Evolutionary conservation across 1,284 basidiomycete species (phyloP).

Genomic region (Rhodotorula sp.): DNA sequence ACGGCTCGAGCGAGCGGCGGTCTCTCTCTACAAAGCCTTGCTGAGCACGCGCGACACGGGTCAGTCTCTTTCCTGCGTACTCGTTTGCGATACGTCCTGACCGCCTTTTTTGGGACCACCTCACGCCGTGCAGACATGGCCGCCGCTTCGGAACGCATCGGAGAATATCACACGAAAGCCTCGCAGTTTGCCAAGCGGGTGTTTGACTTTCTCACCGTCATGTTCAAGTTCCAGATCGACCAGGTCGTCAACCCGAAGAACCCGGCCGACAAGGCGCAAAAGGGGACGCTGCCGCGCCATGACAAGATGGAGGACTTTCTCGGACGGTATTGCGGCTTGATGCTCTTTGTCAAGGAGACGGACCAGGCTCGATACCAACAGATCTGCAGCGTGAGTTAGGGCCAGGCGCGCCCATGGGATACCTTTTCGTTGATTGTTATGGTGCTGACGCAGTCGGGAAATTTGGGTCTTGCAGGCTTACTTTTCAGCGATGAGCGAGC

Average conservation of each 20-base stretch:
- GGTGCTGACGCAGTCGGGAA: not conserved
- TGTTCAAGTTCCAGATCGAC: constrained; percentile 80
- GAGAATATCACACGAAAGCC: constrained; percentile 84
- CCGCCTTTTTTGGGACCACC: not conserved
- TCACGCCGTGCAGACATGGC: constrained; percentile 66
- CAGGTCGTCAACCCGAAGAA: constrained; percentile 57
- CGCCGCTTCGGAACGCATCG: constrained; percentile 79
- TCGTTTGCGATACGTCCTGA: no score
- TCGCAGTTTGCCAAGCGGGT: constrained; percentile 87
- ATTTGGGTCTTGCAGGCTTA: constrained; percentile 62
- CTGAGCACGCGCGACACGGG: constrained; percentile 85
- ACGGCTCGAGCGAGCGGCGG: constrained; percentile 75
- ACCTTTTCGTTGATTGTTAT: no score
- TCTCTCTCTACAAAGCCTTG: constrained; percentile 91
- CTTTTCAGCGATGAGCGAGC: constrained; percentile 75
- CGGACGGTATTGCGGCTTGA: constrained; percentile 80
- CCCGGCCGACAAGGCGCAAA: constrained; percentile 23
- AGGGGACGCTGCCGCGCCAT: constrained; percentile 60
- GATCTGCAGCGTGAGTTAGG: constrained; percentile 71
- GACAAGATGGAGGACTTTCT: constrained; percentile 74
- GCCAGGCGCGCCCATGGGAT: no score
- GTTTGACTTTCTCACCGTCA: constrained; percentile 81
- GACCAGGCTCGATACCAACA: constrained; percentile 78
- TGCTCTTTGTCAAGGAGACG: constrained; percentile 94
- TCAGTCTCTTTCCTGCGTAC: constrained; percentile 43